Base-by-base conservation (phyloP, 768 basidiomycete genomes). In the Lactarius akahatsu region DNA sequence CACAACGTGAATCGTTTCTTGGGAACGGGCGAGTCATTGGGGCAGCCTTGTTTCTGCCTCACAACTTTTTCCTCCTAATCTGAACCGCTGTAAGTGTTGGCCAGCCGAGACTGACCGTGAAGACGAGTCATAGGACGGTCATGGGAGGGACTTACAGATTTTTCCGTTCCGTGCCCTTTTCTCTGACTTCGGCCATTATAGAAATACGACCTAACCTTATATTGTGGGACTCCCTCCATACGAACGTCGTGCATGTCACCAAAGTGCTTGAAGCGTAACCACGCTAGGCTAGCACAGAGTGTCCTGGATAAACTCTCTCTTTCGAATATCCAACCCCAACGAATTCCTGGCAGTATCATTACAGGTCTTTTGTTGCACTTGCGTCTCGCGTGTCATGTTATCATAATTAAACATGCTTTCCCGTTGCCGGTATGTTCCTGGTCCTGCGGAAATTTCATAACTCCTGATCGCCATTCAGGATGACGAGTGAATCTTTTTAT, bases 291-390 rank as follows among this genome's bases (percentile, higher is more conserved):
- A 47, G 30, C 43, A 23, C 34, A 40, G 60, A 26, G 8, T 23
- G 8, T 32, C 30, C 23, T n/a, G 20, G 11, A 11, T 26, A 10
- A 26, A n/a, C 23, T 18, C 23, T 20, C 30, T 38, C 43, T 7
- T 34, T 28, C 45, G 38, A 65, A 47, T 41, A 30, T 45, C 32
- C n/a, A 34, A 36, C 38, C 9, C 50, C 43, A 30, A 41, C 34
- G 28, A 57, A 34, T 47, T 26, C 28, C 18, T 47, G 45, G 57
- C 50, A 13, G 47, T 62, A 26, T 57, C 56, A 43, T 34, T 50
- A 41, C 38, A 47, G 26, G 36, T 13, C 28, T 28, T 50, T 8
- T 34, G 57, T 50, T 50, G 45, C 56, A n/a, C 61, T 50, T 40
- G 36, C 23, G 8, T 41, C 20, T 30, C n/a, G 56, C 26, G 23